phyloP scores from a whole-genome alignment of 202 grass and related monocot genomes.

The Saccharum hybrid region DNA sequence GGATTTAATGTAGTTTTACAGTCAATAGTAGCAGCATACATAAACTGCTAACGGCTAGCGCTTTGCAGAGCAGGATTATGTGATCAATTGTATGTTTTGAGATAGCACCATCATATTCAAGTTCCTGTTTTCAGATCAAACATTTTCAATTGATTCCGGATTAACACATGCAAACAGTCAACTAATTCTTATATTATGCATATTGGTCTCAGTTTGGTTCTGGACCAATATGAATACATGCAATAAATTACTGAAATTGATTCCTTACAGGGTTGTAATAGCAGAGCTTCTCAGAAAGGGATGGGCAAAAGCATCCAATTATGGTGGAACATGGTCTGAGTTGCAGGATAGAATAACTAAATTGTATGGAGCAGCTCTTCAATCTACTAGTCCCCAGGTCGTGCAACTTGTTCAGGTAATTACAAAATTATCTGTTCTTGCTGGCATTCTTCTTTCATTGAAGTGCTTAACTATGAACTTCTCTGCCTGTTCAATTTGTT shows the following conservation, averaged over 20 bases:
- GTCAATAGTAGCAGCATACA: conserved; percentile 1
- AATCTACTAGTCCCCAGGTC: conserved; percentile 66
- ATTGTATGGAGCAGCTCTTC: conserved; percentile 63
- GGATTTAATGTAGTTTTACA: neutral
- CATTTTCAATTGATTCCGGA: conserved; percentile 18
- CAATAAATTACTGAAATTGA: conserved; percentile 29
- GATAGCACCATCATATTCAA: conserved; percentile 11
- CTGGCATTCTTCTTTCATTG: conserved; percentile 31
- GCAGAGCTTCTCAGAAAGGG: conserved; percentile 66
- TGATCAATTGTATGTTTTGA: conserved; percentile 31
- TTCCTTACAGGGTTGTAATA: conserved; percentile 62
- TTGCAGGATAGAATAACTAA: conserved; percentile 65
- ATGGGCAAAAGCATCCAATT: conserved; percentile 54
- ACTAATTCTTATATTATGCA: conserved; percentile 19
- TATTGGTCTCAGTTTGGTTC: conserved; percentile 22
- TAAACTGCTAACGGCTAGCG: conserved; percentile 38
- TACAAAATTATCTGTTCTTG: conserved; percentile 26
- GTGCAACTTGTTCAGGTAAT: conserved; percentile 78
- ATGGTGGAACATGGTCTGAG: conserved; percentile 56
- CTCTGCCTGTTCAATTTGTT: neutral
- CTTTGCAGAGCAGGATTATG: conserved; percentile 16
- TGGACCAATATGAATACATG: conserved; percentile 31
- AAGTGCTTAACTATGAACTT: conserved; percentile 35
- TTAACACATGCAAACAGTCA: neutral
- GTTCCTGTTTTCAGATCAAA: conserved; percentile 30